Base-by-base conservation (phyloP, 2,329 filamentous ascomycete genomes). In the Colletotrichum tamarilloi region DNA sequence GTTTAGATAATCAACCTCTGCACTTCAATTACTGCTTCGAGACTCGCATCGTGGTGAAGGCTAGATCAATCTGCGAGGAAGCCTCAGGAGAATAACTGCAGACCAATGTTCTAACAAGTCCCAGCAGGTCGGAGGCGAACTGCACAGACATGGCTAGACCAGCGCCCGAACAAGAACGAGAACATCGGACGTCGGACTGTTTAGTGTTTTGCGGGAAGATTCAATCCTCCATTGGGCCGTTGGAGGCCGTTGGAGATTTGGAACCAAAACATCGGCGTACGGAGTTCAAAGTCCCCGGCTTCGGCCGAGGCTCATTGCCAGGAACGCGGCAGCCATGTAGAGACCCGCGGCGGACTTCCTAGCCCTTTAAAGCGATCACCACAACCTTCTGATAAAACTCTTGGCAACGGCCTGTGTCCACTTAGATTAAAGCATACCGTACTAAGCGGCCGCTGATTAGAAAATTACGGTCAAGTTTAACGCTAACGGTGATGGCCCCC, bases 211-310 rank as follows among this genome's bases (percentile, higher is more conserved):
- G 3, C 60, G n/a, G 19, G 3, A 58, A 22, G 24, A 46, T 26
- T 56, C 4, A 24, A 56, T 49, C 42, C n/a, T 46, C 55, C 60
- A 65, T 62, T 60, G 56, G 66, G 2, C 46, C 55, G 55, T 49
- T 49, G 42, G 42, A n/a, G 42, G 19, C 38, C 38, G 38, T 60
- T 32, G 59, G 55, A 19, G 22, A 11, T 26, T 35, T 42, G 7
- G 16, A 19, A 42, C 38, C 42, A 28, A 26, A 32, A 42, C 26
- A 32, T 70, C 70, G 70, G 70, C 55, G 28, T 22, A 26, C 55
- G 60, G 70, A 65, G 12, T 70, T 12, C 24, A 26, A 57, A 65
- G 26, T 70, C 55, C 35, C 67, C 70, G 66, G 42, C 46, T n/a
- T 60, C 46, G 66, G 60, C 66, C 53, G 55, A 68, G 46, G 55